These are phyloP conservation scores for Bondarzewia mesenterica DNA, from an alignment of 1,284 basidiomycete species.

Conservation along the genomic window DNA sequence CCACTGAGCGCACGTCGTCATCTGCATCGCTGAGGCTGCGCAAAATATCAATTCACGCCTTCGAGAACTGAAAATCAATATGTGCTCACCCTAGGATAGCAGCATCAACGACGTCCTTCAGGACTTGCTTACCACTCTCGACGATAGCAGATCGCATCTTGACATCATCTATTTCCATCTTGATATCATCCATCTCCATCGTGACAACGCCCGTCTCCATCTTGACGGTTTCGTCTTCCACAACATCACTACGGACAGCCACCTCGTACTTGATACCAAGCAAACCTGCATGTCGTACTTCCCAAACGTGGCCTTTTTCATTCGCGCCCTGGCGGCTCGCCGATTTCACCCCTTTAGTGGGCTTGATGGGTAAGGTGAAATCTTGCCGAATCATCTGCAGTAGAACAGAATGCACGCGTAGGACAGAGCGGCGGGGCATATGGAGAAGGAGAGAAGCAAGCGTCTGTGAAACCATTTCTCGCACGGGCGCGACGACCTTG, in stretches of 20 bases:
- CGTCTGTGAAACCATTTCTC: slow-evolving; percentile 94
- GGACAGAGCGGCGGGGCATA: slow-evolving; percentile 73
- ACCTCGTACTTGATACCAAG: slow-evolving; percentile 98
- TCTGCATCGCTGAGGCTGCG: slow-evolving; percentile 82
- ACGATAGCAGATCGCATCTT: slow-evolving; percentile 14
- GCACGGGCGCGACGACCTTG: slow-evolving; percentile 90
- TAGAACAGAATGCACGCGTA: slow-evolving; percentile 78
- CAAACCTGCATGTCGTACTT: slow-evolving; percentile 93
- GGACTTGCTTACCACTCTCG: slow-evolving; percentile 38
- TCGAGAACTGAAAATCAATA: neutral
- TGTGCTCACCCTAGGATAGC: slow-evolving; percentile 74
- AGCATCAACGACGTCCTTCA: slow-evolving; percentile 79
- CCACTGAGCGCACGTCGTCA: slow-evolving; percentile 95
- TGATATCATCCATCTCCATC: slow-evolving; percentile 14
- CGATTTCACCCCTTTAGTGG: slow-evolving; percentile 23
- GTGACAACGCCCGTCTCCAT: neutral
- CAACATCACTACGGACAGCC: slow-evolving; percentile 81
- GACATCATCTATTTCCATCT: slow-evolving; percentile 9
- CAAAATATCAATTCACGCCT: slow-evolving; percentile 9
- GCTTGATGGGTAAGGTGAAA: slow-evolving; percentile 39
- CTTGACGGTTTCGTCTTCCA: slow-evolving; percentile 31
- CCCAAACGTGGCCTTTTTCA: slow-evolving; percentile 80
- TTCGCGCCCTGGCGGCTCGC: slow-evolving; percentile 16
- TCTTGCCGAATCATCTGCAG: slow-evolving; percentile 93
- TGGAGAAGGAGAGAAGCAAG: slow-evolving; percentile 84